Evolutionary conservation across 306 rosid species (phyloP), one percentile per base, ranked within the genome.

Genomic region (Parietaria judaica): DNA sequence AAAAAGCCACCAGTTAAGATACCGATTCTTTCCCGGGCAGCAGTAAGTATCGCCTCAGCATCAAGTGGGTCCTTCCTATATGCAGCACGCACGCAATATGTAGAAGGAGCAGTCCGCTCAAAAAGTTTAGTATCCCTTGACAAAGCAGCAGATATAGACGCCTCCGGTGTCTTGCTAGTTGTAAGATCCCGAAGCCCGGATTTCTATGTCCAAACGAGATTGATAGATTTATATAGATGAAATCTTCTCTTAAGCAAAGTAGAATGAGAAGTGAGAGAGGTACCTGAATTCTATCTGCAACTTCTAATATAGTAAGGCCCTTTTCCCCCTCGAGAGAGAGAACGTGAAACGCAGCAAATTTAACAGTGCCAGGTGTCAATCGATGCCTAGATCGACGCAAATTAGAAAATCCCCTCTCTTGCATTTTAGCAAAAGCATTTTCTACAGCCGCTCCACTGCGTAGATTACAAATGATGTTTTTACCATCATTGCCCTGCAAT

Each of bases 281-380:
- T 68, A 84, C 96, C 96, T 87, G 96, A 78, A 87, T 84, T 74
- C 80, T 82, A 31, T 82, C 89, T 70, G 89, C 95, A 67, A 82
- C 81, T 74, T 87, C 95, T 67, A 80, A 65, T 78, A 88, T 79
- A 64, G 64, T 78, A 57, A 87, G 86, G 62, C 96, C 96, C 54
- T 66, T 70, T 66, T 79, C 81, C 75, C 89, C 96, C 78, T 87
- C 96, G 13, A 87, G 73, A 50, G 96, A 80, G 17, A 87, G 92
- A 58, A 87, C 96, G 69, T 88, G 89, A 80, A 84, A 88, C 66
- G 89, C 96, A 54, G 96, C 96, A 76, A 78, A 88, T 60, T 88
- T 88, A 36, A 84, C 92, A 64, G 96, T 88, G 69, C 96, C 96
- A 51, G 92, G 87, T 9, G 96, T 84, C 82, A 88, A 74, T 3